Conservation (phyloP, 2,329 filamentous ascomycete species). For the Parascedosporium putredinis region DNA sequence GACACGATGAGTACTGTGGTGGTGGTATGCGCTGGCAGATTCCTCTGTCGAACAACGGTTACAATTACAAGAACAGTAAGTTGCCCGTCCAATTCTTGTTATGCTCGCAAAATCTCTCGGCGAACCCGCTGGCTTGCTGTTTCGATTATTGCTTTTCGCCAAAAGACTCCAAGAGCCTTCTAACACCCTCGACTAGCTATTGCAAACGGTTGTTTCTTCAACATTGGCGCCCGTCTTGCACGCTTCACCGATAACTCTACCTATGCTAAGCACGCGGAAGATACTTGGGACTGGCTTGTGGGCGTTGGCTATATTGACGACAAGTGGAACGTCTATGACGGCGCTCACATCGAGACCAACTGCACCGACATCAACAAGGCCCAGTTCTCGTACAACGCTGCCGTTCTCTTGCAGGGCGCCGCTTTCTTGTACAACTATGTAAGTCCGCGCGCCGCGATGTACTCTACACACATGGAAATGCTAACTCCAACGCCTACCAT, state of each 20-base stretch:
- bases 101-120: no score
- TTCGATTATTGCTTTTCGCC: no score
- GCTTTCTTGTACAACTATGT: conserved; percentile 48
- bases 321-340: conserved; percentile 50
- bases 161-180: no score
- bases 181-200: conserved; percentile 30
- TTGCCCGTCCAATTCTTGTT: conserved; percentile 7
- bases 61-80: conserved; percentile 61
- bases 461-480: conserved; percentile 12
- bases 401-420: conserved; percentile 40
- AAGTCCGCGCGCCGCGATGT: conserved; percentile 19
- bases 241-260: conserved; percentile 58
- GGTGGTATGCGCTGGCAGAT: conserved; percentile 74
- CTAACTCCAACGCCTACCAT: conserved; percentile 11
- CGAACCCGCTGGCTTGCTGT: no score
- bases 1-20: conserved; percentile 53
- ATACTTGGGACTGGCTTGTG: conserved; percentile 46
- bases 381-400: conserved; percentile 47
- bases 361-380: conserved; percentile 41
- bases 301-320: conserved; percentile 41
- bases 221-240: conserved; percentile 57
- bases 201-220: conserved; percentile 54
- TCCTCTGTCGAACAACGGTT: conserved; percentile 62
- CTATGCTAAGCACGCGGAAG: conserved; percentile 49
- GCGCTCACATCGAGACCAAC: conserved; percentile 36